Evolutionary conservation across 192 early-diverging fungal genomes (phyloP).

Genomic region (Coemansia sp.): DNA sequence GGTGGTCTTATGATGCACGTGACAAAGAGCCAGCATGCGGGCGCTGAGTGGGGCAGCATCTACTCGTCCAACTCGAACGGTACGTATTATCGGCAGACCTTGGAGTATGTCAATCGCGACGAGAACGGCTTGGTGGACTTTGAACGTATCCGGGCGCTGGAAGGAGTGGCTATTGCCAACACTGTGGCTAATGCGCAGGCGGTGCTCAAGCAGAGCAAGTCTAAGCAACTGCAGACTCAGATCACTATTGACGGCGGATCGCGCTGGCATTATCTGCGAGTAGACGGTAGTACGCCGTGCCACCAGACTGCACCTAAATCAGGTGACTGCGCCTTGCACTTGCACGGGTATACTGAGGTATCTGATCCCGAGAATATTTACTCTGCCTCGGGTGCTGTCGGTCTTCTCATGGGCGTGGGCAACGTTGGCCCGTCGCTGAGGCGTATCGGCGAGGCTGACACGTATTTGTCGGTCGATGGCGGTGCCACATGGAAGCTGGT

Average conservation of each 20-base stretch:
- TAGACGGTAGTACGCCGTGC: constrained; percentile 57
- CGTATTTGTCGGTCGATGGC: constrained; percentile 87
- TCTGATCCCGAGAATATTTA: constrained; percentile 77
- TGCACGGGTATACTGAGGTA: constrained; percentile 90
- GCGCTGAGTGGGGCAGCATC: constrained; percentile 80
- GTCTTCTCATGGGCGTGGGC: constrained; percentile 90
- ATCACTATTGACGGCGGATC: constrained; percentile 87
- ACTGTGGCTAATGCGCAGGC: constrained; percentile 69
- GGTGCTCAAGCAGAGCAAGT: constrained; percentile 53
- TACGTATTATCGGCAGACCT: constrained; percentile 73
- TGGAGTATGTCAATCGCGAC: constrained; percentile 77
- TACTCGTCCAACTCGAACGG: constrained; percentile 93
- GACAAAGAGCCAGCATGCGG: constrained; percentile 58
- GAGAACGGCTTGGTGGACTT: constrained; percentile 85
- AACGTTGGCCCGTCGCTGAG: constrained; percentile 79
- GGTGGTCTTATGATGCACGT: constrained; percentile 71
- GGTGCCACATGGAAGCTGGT: constrained; percentile 86
- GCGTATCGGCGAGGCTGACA: constrained; percentile 73
- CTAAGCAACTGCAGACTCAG: constrained; percentile 68
- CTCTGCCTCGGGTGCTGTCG: constrained; percentile 78
- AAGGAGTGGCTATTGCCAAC: constrained; percentile 87
- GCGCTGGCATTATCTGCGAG: constrained; percentile 64
- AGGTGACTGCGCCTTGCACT: constrained; percentile 70
- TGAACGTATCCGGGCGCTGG: constrained; percentile 84
- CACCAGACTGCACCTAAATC: constrained; percentile 37